Percentiles rank a stretch among this genome's conserved stretches.
Conservation (phyloP, 306 rosid genomes). For the Quercus variabilis region DNA sequence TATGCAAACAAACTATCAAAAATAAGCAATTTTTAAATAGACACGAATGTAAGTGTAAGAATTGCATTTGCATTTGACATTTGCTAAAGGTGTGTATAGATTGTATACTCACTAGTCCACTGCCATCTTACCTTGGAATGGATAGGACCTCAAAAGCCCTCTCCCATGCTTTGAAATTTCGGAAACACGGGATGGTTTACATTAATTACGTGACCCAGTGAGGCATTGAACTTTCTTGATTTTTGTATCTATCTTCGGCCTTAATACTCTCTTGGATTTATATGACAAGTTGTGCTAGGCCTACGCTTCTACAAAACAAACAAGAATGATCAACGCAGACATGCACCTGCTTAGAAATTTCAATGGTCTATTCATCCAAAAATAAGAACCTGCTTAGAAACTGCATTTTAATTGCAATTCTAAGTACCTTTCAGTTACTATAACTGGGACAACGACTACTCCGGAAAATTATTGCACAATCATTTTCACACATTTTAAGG, state of each 20-base stretch:
- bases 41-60: not conserved
- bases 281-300: too few relatives aligned
- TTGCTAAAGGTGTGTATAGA: not conserved
- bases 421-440: not conserved
- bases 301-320: not conserved
- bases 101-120: not conserved
- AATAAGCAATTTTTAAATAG: accelerated
- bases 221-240: not conserved
- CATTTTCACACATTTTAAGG: not conserved
- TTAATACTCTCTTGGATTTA: too few relatives aligned
- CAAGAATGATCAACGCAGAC: not conserved
- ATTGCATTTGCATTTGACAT: not conserved
- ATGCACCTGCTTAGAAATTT: not conserved
- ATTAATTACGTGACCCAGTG: not conserved
- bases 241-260: not conserved
- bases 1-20: too few relatives aligned
- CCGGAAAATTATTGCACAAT: not conserved
- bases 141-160: not conserved
- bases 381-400: not conserved
- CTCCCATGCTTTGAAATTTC: not conserved
- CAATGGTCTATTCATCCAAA: too few relatives aligned
- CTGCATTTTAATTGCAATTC: not conserved
- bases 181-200: not conserved
- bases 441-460: not conserved
- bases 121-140: not conserved